Evolutionary conservation across 345 rosid genomes (phyloP).

Genomic region (Eucalyptus melliodora): DNA sequence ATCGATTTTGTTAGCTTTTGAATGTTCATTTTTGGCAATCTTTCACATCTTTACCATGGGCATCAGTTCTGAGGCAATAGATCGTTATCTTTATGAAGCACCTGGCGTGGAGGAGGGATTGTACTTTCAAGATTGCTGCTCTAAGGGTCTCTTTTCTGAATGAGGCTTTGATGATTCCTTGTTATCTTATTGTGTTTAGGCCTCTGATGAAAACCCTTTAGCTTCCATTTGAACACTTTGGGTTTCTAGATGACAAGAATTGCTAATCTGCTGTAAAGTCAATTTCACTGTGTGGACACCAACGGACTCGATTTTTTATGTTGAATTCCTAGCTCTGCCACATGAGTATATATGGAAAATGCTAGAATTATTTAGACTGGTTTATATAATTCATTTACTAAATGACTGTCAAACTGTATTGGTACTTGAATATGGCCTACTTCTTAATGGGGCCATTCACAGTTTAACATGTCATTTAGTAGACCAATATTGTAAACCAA

Average conservation of each 20-base stretch:
- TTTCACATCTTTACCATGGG: not conserved
- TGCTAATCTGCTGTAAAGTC: not conserved
- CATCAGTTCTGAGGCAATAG: not conserved
- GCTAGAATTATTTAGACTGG: not conserved
- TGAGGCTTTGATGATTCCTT: not conserved
- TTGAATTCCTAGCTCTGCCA: not conserved
- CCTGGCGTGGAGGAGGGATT: not conserved
- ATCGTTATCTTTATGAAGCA: not conserved
- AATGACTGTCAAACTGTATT: not conserved
- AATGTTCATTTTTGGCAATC: not conserved
- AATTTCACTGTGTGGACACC: not conserved
- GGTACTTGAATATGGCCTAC: not conserved
- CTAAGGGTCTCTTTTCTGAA: not conserved
- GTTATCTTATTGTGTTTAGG: not conserved
- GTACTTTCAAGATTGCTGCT: not conserved
- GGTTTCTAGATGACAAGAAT: not conserved
- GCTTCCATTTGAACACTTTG: not conserved
- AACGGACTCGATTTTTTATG: not conserved
- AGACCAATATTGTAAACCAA: not conserved
- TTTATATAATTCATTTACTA: not conserved
- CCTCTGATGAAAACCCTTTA: not conserved
- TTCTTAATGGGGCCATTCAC: not conserved
- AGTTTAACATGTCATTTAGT: not conserved
- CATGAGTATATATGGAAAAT: not conserved
- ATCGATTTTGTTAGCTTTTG: not conserved